phyloP scores from a whole-genome alignment of 2,329 filamentous ascomycete species.

The Zasmidium cellare region DNA sequence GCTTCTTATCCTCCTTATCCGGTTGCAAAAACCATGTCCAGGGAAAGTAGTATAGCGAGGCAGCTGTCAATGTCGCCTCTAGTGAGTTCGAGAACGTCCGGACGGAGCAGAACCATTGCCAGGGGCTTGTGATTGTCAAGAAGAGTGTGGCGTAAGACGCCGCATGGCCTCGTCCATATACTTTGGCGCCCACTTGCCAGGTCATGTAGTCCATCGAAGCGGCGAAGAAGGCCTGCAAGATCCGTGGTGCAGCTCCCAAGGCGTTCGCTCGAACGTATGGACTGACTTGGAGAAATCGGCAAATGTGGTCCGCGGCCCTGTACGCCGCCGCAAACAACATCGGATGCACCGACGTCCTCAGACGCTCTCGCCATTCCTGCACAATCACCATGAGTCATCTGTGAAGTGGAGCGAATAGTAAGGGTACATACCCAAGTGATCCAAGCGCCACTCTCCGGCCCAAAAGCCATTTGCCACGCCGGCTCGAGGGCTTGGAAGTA shows the following conservation, averaged over 20 bases:
- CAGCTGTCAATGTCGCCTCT: conserved; percentile 82
- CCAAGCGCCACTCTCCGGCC: conserved; percentile 75
- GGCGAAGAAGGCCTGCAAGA: conserved; percentile 75
- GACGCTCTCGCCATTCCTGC: conserved; percentile 87
- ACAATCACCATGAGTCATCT: conserved; percentile 9
- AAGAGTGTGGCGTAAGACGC: conserved; percentile 68
- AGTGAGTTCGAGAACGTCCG: conserved; percentile 92
- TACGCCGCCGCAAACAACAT: conserved; percentile 79
- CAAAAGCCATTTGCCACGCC: conserved; percentile 87
- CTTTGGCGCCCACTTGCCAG: conserved; percentile 72
- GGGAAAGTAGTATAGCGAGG: conserved; percentile 78
- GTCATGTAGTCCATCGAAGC: conserved; percentile 82
- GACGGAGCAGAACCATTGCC: conserved; percentile 96
- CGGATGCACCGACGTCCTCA: conserved; percentile 92
- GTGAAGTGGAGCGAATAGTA: neutral
- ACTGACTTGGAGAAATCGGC: conserved; percentile 56
- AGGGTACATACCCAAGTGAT: conserved; percentile 77
- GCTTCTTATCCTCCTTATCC: conserved; percentile 2
- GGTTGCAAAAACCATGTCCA: conserved; percentile 57
- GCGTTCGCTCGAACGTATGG: conserved; percentile 62
- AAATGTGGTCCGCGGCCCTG: conserved; percentile 58
- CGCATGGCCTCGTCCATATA: conserved; percentile 68
- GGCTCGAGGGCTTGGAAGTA: conserved; percentile 96
- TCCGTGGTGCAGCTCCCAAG: conserved; percentile 70
- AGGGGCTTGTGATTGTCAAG: conserved; percentile 74